Base-by-base conservation (phyloP, 1,284 basidiomycete genomes). In the Tremellales sp. region DNA sequence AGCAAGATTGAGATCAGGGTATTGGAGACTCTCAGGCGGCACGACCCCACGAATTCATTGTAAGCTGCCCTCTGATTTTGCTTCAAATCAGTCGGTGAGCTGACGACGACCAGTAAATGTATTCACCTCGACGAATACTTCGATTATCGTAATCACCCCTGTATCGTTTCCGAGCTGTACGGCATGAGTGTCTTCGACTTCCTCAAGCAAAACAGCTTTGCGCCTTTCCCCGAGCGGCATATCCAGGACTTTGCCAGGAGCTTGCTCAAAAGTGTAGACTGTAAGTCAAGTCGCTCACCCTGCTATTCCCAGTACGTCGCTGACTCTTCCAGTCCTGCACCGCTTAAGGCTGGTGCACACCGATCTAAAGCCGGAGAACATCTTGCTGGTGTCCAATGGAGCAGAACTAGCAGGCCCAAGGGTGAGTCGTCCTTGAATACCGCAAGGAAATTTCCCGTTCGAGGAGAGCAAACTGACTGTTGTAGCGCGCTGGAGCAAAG, bases 141-240 rank as follows among this genome's bases (percentile, higher is more conserved):
- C 73, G 93, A 97, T 77, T 92, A 89, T 75, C 84, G 89, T 59
- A 97, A 97, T 75, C 96, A 99, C 73, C 93, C 97, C 61, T 99
- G 96, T 72, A 81, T 99, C 37, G 96, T 98, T 40, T 93, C 93
- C 6, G 94, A 97, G 72, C 80, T 99, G 29, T 80, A 97, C 44
- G 92, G 92, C 58, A 90, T 93, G 84, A 97, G 92, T 74, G 89
- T 99, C 21, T 99, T 97, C 69, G 96, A 99, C 72, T 99, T 98
- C 70, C 80, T 99, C 64, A 98, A 97, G 78, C 90, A 96, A 68
- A 99, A 99, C 75, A 83, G 87, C 54, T 99, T 97, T 75, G 84
- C 88, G 42, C 91, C 96, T 2, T 99, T 99, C 73, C 94, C 94
- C 48, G 85, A 90, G 56, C 82, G 84, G 56, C 93, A 99, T 66